A percentile compares a stretch with the other conserved stretches of the same genome.
Evolutionary conservation across 2,329 filamentous ascomycete species (phyloP).

Genomic region (Albifimbria verrucaria): DNA sequence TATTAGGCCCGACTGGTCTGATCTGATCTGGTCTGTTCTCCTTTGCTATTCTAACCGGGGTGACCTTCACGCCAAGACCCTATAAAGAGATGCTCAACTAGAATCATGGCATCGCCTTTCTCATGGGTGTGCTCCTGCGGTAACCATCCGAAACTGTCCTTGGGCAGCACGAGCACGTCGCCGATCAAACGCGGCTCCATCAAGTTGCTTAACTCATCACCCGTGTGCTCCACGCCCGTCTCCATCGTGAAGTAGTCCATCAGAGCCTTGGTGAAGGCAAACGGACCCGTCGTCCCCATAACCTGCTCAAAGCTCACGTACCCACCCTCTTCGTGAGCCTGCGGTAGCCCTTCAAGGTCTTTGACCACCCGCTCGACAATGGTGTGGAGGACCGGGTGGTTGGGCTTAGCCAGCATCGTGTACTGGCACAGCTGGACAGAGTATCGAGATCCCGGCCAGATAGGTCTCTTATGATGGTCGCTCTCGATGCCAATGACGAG

Average conservation of each 20-base stretch:
- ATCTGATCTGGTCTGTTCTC: too few species aligned
- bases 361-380: slow-evolving; percentile 62
- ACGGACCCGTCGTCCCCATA: slow-evolving; percentile 26
- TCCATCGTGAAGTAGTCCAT: slow-evolving; percentile 25
- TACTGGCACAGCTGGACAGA: slow-evolving; percentile 74
- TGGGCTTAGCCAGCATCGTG: slow-evolving; percentile 70
- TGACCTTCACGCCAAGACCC: slow-evolving; percentile 15
- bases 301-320: slow-evolving; percentile 24
- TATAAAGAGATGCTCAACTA: slow-evolving; percentile 17
- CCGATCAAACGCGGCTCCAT: slow-evolving; percentile 25
- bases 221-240: slow-evolving; percentile 21
- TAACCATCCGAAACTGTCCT: slow-evolving; percentile 20
- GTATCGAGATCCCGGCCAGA: slow-evolving; percentile 58
- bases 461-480: slow-evolving; percentile 39
- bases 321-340: slow-evolving; percentile 10
- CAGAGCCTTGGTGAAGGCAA: slow-evolving; percentile 26
- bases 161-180: slow-evolving; percentile 29
- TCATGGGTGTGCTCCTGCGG: slow-evolving; percentile 14
- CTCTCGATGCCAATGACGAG: slow-evolving; percentile 71
- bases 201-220: slow-evolving; percentile 24
- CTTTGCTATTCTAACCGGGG: slow-evolving; percentile 7
- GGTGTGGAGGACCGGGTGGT: slow-evolving; percentile 64
- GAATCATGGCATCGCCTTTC: slow-evolving; percentile 11
- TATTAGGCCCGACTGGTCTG: too few species aligned
- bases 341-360: slow-evolving; percentile 17